Evolutionary conservation across 2,329 filamentous ascomycete species (phyloP).

Genomic region (Leptodontidium sp.): DNA sequence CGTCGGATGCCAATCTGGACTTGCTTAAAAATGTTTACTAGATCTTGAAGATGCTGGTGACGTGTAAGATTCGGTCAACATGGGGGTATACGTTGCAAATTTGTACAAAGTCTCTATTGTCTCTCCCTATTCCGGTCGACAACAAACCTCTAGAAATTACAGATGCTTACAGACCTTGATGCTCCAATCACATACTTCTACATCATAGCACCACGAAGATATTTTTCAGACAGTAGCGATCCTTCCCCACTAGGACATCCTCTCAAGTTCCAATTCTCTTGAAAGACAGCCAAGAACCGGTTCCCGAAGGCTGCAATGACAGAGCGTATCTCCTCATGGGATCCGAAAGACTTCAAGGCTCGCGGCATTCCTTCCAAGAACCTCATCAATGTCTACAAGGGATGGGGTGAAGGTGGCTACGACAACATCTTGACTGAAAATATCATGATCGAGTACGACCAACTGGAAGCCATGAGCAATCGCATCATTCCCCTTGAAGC

Average conservation of each 20-base stretch:
- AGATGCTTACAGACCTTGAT: too few species aligned
- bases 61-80: too few species aligned
- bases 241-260: slow-evolving; percentile 53
- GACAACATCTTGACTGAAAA: slow-evolving; percentile 70
- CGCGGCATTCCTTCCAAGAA: slow-evolving; percentile 62
- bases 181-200: not conserved
- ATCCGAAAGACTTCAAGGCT: slow-evolving; percentile 57
- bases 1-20: not conserved
- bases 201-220: slow-evolving; percentile 39
- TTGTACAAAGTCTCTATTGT: too few species aligned
- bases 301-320: slow-evolving; percentile 75
- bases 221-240: slow-evolving; percentile 40
- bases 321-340: slow-evolving; percentile 69
- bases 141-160: too few species aligned
- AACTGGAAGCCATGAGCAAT: slow-evolving; percentile 64
- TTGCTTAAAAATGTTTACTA: not conserved
- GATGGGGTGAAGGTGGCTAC: slow-evolving; percentile 66
- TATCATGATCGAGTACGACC: slow-evolving; percentile 68
- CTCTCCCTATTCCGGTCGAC: too few species aligned
- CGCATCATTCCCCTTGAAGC: slow-evolving; percentile 63
- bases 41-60: too few species aligned
- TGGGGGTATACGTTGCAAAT: too few species aligned
- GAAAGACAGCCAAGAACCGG: slow-evolving; percentile 66
- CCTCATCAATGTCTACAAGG: slow-evolving; percentile 63
- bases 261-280: slow-evolving; percentile 59